Evolutionary conservation across 345 rosid species (phyloP).

Genomic region (Angophora floribunda): DNA sequence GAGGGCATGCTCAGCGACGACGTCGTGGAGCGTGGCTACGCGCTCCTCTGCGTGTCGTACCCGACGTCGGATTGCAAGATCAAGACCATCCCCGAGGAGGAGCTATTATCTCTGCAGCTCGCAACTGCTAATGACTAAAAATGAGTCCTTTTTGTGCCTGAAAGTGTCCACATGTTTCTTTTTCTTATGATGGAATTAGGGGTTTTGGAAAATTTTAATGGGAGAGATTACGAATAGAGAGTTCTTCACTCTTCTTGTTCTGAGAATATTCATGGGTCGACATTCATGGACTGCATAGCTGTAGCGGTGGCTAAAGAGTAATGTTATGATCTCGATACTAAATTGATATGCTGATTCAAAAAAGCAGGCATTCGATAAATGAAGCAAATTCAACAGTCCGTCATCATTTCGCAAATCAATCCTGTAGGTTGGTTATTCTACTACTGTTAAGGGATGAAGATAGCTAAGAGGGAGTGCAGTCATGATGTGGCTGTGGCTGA

Average conservation of each 20-base stretch:
- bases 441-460: not conserved
- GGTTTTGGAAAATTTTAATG: not conserved
- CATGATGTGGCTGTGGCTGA: not conserved
- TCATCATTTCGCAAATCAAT: not conserved
- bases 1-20: conserved; percentile 98
- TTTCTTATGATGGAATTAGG: not conserved
- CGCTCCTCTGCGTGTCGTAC: conserved; percentile 74
- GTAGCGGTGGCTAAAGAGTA: not conserved
- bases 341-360: not conserved
- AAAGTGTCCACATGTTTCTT: not conserved
- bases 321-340: not conserved
- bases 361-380: not conserved
- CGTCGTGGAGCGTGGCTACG: conserved; percentile 82
- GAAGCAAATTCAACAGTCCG: not conserved
- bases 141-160: not conserved
- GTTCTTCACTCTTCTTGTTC: not conserved
- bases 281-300: not conserved
- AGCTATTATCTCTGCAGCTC: conserved; percentile 69
- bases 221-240: not conserved
- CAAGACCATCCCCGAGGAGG: conserved; percentile 87
- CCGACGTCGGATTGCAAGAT: conserved; percentile 79
- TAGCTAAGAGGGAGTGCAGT: not conserved
- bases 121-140: conserved; percentile 79
- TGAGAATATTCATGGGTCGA: not conserved
- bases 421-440: not conserved